phyloP scores from a whole-genome alignment of 805 yeast genomes.

The Starmera dryadoides region DNA sequence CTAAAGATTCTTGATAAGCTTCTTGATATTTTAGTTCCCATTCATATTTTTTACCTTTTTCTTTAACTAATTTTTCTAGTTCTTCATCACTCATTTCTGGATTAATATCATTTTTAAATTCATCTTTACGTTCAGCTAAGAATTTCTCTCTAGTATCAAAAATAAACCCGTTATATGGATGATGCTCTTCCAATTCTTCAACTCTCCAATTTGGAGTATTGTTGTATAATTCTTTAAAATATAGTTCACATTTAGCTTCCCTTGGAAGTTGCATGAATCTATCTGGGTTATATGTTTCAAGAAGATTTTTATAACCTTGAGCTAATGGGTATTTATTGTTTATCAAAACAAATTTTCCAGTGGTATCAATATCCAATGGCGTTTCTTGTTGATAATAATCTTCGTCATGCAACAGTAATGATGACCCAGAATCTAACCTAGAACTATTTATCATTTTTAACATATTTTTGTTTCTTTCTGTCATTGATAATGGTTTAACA shows the following conservation, averaged over 20 bases:
- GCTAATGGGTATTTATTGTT: conserved; percentile 15
- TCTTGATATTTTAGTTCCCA: conserved; percentile 13
- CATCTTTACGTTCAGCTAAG: conserved; percentile 10
- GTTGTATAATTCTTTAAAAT: conserved; percentile 12
- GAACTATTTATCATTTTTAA: neutral
- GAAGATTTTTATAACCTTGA: conserved; percentile 11
- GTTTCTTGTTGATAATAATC: neutral
- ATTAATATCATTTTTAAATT: conserved; percentile 9
- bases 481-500: neutral
- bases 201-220: conserved; percentile 17
- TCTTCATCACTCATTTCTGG: conserved; percentile 7
- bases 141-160: conserved; percentile 18
- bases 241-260: conserved; percentile 10
- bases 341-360: conserved; percentile 10
- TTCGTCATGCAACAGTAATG: neutral
- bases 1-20: conserved; percentile 9
- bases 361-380: neutral
- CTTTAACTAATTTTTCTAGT: conserved; percentile 5
- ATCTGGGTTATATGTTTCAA: conserved; percentile 10
- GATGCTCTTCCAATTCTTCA: conserved; percentile 12
- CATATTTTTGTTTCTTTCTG: neutral
- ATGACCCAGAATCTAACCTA: conserved; percentile 2
- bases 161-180: conserved; percentile 15
- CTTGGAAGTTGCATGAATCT: conserved; percentile 8
- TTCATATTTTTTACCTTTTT: conserved; percentile 6